phyloP scores from a whole-genome alignment of 179 eudicot genomes.

The Patellifolia procumbens region DNA sequence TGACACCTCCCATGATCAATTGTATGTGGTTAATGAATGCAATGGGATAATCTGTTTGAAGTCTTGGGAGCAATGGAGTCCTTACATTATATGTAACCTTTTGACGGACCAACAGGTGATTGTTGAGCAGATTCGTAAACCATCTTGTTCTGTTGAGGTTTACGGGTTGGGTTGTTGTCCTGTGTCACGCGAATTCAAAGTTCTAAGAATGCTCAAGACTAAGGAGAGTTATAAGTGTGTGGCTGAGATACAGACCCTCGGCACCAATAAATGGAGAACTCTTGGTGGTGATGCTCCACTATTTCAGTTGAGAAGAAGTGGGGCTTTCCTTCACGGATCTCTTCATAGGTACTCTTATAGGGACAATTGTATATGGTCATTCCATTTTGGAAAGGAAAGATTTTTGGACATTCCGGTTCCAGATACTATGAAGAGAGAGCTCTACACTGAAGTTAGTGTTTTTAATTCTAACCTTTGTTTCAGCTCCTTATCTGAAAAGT shows the following conservation, averaged over 20 bases:
- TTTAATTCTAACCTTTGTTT: slow-evolving; percentile 4
- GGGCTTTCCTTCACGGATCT: slow-evolving; percentile 1
- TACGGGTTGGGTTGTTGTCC: slow-evolving; percentile 7
- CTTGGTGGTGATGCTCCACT: slow-evolving; percentile 10
- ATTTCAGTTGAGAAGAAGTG: background rate
- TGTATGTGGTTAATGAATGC: slow-evolving; percentile 11
- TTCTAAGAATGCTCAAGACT: background rate
- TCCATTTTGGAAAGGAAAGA: background rate
- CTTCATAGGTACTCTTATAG: slow-evolving; percentile 17
- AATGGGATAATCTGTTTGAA: slow-evolving; percentile 14
- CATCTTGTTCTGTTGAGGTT: background rate
- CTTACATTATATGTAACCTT: slow-evolving; percentile 10
- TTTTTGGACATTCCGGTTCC: background rate
- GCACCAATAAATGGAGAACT: slow-evolving; percentile 6
- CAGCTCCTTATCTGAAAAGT: background rate
- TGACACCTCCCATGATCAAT: background rate
- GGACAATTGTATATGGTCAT: slow-evolving; percentile 12
- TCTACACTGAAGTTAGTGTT: background rate
- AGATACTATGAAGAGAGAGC: background rate
- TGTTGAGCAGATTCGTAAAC: background rate
- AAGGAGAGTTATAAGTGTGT: background rate
- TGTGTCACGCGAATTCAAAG: background rate
- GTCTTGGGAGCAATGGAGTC: slow-evolving; percentile 4
- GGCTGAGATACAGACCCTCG: slow-evolving; percentile 8
- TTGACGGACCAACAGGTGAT: background rate